Conservation (phyloP, 2,329 filamentous ascomycete species). For the Huntiella abstrusa region DNA sequence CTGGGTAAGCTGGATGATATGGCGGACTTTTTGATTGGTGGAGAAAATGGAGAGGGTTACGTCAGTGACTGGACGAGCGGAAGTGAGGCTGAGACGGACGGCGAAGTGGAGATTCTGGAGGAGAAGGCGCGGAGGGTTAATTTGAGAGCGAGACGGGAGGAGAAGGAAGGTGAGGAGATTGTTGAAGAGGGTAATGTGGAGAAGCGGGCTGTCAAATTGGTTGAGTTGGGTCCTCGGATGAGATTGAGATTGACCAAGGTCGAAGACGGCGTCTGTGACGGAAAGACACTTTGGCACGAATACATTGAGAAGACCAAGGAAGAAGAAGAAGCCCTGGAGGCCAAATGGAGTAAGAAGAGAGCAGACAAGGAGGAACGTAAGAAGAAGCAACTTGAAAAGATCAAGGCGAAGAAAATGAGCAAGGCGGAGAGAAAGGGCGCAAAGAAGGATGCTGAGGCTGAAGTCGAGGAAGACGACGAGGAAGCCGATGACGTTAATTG, state of each 20-base stretch:
- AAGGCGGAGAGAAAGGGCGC: slow-evolving; percentile 23
- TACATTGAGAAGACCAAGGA: slow-evolving; percentile 68
- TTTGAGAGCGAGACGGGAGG: slow-evolving; percentile 20
- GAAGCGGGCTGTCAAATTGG: slow-evolving; percentile 73
- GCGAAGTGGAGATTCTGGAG: slow-evolving; percentile 74
- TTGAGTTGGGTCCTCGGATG: slow-evolving; percentile 84
- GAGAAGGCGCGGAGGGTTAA: slow-evolving; percentile 40
- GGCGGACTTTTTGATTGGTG: slow-evolving; percentile 81
- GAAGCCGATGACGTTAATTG: slow-evolving; percentile 19
- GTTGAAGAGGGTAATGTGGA: slow-evolving; percentile 40
- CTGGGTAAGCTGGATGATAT: slow-evolving; percentile 83
- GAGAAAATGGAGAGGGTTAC: slow-evolving; percentile 59
- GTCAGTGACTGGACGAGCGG: slow-evolving; percentile 72
- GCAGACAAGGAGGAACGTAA: slow-evolving; percentile 68
- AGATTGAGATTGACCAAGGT: slow-evolving; percentile 81
- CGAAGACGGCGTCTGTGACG: slow-evolving; percentile 77
- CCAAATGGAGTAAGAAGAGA: slow-evolving; percentile 59
- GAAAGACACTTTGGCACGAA: slow-evolving; percentile 95
- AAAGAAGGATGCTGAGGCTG: slow-evolving; percentile 18
- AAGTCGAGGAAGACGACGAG: slow-evolving; percentile 21
- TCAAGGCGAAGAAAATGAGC: slow-evolving; percentile 58
- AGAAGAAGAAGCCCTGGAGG: slow-evolving; percentile 62
- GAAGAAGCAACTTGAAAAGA: slow-evolving; percentile 71
- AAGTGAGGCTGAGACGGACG: slow-evolving; percentile 83
- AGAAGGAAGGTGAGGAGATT: slow-evolving; percentile 12